These are phyloP conservation scores for Aspergillus heteromorphus DNA, from an alignment of 495 filamentous ascomycete species.

Conservation along the genomic window DNA sequence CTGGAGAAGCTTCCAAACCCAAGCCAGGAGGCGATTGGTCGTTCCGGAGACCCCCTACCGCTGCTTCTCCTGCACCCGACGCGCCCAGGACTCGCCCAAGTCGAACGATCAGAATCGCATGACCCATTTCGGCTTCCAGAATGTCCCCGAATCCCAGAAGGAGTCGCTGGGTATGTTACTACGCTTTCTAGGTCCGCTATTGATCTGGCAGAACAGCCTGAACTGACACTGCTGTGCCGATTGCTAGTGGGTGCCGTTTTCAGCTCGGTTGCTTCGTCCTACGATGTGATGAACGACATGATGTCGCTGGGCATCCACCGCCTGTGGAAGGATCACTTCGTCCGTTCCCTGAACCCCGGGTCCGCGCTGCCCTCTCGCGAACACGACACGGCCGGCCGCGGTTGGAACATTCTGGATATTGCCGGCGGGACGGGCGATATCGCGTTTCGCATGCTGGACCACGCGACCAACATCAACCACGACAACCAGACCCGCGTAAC, in stretches of 20 bases:
- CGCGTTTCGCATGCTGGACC: slow-evolving; percentile 93
- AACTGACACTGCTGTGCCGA: slow-evolving; percentile 13
- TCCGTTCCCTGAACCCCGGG: slow-evolving; percentile 85
- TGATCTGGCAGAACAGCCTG: neutral
- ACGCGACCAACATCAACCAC: slow-evolving; percentile 73
- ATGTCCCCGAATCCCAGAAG: slow-evolving; percentile 78
- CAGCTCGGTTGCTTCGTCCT: slow-evolving; percentile 86
- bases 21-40: slow-evolving; percentile 24
- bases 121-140: slow-evolving; percentile 94
- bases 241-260: slow-evolving; percentile 77
- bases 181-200: neutral
- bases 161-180: slow-evolving; percentile 55
- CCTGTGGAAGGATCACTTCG: slow-evolving; percentile 98
- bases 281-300: slow-evolving; percentile 97
- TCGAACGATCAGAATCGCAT: slow-evolving; percentile 51
- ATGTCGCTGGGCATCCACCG: slow-evolving; percentile 98
- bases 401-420: slow-evolving; percentile 88
- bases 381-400: slow-evolving; percentile 28
- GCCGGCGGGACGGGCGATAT: slow-evolving; percentile 98
- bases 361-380: slow-evolving; percentile 50
- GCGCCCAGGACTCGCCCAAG: slow-evolving; percentile 37
- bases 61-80: slow-evolving; percentile 51
- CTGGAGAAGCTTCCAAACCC: slow-evolving; percentile 34
- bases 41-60: slow-evolving; percentile 36
- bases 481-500: slow-evolving; percentile 76